Conservation (phyloP, 768 basidiomycete genomes). For the Phaeotremella skinneri region DNA sequence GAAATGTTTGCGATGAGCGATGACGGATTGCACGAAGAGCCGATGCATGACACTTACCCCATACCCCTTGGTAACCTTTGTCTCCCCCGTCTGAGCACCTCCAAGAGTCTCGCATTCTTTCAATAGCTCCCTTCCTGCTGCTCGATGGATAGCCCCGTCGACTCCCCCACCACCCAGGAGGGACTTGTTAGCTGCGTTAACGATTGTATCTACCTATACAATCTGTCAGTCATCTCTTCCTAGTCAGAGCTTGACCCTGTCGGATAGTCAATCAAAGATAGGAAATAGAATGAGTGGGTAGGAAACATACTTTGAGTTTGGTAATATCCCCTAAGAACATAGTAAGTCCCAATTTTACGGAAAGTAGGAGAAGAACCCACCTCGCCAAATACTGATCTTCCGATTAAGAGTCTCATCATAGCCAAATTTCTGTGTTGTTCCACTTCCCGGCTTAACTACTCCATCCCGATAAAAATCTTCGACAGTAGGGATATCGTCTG, state of each 20-base stretch:
- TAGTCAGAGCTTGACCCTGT: background rate
- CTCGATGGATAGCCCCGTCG: constrained; percentile 53
- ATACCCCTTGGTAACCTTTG: constrained; percentile 51
- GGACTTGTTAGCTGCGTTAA: constrained; percentile 52
- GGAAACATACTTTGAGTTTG: constrained; percentile 34
- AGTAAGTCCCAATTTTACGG: background rate
- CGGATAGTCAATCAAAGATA: background rate
- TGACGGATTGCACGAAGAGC: background rate
- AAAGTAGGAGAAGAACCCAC: constrained; percentile 14
- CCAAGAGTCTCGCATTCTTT: constrained; percentile 48
- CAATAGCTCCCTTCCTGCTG: constrained; percentile 49
- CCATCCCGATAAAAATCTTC: constrained; percentile 27
- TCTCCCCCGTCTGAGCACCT: constrained; percentile 53
- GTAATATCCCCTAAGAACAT: constrained; percentile 42
- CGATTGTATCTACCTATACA: constrained; percentile 45
- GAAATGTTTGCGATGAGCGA: constrained; percentile 1
- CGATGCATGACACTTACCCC: constrained; percentile 28
- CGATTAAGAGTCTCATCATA: constrained; percentile 28
- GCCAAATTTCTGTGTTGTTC: constrained; percentile 1
- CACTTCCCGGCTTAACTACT: constrained; percentile 9
- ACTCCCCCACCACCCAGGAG: constrained; percentile 53
- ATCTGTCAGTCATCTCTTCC: background rate
- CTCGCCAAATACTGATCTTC: constrained; percentile 40
- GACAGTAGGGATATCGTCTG: constrained; percentile 35
- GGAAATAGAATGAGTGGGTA: background rate